A percentile compares a stretch with the other conserved stretches of the same genome.
Evolutionary conservation across 78 protist genomes (phyloP).

Genomic region (Blattamonas nauphoetae): DNA sequence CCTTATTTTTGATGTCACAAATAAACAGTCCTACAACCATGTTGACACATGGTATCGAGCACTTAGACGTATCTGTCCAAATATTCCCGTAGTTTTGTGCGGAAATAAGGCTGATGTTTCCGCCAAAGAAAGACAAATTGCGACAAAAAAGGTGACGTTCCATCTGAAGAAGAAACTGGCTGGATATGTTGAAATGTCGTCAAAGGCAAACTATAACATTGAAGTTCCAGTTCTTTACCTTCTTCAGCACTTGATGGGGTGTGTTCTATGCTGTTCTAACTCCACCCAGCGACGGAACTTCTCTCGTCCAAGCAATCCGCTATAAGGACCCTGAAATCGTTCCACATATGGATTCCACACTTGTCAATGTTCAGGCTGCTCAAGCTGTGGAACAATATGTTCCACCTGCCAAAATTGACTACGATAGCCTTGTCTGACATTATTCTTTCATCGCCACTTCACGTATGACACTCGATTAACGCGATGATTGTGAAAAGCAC

Average conservation of each 20-base stretch:
- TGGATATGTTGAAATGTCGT: slow-evolving; percentile 88
- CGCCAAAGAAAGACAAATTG: slow-evolving; percentile 91
- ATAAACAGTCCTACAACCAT: slow-evolving; percentile 89
- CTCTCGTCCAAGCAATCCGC: no score
- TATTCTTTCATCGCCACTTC: no score
- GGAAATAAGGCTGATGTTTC: slow-evolving; percentile 99
- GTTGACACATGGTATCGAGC: slow-evolving; percentile 96
- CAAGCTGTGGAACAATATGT: no score
- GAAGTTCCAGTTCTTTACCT: slow-evolving; percentile 98
- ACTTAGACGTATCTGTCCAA: slow-evolving; percentile 86
- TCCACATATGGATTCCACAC: no score
- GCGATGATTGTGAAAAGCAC: no score
- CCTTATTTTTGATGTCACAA: slow-evolving; percentile 98
- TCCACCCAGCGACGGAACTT: no score
- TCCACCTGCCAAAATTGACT: no score
- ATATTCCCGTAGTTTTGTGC: slow-evolving; percentile 91
- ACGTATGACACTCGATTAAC: no score
- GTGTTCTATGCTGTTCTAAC: no score
- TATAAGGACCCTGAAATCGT: no score
- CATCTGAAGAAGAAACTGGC: slow-evolving; percentile 91
- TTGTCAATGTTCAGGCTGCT: no score
- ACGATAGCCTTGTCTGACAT: no score
- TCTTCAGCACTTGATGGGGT: slow-evolving; percentile 79
- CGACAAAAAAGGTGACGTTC: slow-evolving; percentile 88
- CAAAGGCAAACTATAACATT: slow-evolving; percentile 95